Percentiles rank a stretch among this genome's conserved stretches.
Evolutionary conservation across 176 grass and related monocot genomes (phyloP).

Genomic region (Coix lacrymajobi): DNA sequence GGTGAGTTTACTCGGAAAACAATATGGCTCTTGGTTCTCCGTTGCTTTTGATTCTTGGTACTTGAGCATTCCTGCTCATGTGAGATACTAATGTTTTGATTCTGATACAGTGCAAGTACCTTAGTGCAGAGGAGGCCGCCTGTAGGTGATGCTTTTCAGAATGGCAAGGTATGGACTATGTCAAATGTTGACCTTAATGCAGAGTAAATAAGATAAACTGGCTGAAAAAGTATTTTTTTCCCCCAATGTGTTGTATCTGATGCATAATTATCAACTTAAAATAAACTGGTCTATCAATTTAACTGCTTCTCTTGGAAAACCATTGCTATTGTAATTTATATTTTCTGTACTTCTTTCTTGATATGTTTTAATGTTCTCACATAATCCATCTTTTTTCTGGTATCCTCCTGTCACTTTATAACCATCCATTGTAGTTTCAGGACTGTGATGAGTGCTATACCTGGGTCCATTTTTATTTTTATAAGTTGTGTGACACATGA

Average conservation of each 20-base stretch:
- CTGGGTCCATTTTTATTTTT: background rate
- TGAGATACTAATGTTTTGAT: slow-evolving; percentile 30
- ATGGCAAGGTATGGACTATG: slow-evolving; percentile 29
- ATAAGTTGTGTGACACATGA: background rate
- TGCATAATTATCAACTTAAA: background rate
- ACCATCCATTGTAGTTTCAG: background rate
- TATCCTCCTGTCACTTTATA: background rate
- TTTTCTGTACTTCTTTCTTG: background rate
- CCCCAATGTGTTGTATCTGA: background rate
- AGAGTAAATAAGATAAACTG: background rate
- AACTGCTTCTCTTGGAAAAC: background rate
- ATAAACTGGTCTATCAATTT: background rate
- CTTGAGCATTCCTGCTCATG: slow-evolving; percentile 19
- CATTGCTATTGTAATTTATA: background rate
- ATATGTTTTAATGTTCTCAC: background rate
- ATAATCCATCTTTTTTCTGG: background rate
- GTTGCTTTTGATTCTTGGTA: background rate
- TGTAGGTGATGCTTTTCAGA: slow-evolving; percentile 37
- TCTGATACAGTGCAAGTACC: slow-evolving; percentile 36
- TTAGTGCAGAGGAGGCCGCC: slow-evolving; percentile 32
- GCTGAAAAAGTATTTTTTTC: background rate
- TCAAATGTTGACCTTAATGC: background rate
- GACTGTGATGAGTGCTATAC: background rate
- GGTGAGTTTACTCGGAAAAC: slow-evolving; percentile 18
- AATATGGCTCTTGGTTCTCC: slow-evolving; percentile 5